phyloP scores from a whole-genome alignment of 1,284 basidiomycete genomes.

The Puccinia polysora region DNA sequence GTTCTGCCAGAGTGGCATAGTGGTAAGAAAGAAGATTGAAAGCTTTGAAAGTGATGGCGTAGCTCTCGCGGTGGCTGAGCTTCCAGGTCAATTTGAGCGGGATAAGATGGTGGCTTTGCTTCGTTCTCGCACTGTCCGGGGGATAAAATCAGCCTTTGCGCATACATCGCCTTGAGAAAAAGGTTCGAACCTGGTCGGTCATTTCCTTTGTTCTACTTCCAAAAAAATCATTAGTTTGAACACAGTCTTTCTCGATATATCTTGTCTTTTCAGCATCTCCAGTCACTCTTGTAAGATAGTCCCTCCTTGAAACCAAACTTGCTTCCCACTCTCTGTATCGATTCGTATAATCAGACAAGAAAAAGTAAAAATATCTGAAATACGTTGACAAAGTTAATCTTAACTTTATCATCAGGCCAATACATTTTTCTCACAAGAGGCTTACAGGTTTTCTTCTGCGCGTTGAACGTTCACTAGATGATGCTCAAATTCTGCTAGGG shows the following conservation, averaged over 20 bases:
- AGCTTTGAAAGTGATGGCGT: constrained; percentile 15
- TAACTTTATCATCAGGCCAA: neutral
- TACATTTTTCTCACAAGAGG: neutral
- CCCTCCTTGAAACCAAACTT: neutral
- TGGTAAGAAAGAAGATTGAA: constrained; percentile 1
- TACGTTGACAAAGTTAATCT: neutral
- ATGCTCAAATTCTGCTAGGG: constrained; percentile 27
- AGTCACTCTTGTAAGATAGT: neutral
- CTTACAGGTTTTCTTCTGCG: constrained; percentile 39
- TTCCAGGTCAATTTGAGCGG: neutral
- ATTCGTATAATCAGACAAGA: constrained; percentile 33
- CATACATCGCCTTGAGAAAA: no score
- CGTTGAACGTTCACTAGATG: constrained; percentile 28
- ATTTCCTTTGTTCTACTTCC: no score
- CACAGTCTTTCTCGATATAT: neutral
- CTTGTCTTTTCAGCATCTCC: neutral
- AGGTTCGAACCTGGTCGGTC: no score
- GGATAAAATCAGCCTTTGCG: no score
- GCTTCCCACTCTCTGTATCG: constrained; percentile 29
- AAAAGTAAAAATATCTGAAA: constrained; percentile 36
- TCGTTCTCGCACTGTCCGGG: no score
- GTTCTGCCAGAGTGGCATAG: neutral
- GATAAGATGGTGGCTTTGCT: neutral
- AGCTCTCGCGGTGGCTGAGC: constrained; percentile 13
- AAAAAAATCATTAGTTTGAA: no score